Evolutionary conservation across 2,329 filamentous ascomycete genomes (phyloP).

Genomic region (Ophiostoma montium): DNA sequence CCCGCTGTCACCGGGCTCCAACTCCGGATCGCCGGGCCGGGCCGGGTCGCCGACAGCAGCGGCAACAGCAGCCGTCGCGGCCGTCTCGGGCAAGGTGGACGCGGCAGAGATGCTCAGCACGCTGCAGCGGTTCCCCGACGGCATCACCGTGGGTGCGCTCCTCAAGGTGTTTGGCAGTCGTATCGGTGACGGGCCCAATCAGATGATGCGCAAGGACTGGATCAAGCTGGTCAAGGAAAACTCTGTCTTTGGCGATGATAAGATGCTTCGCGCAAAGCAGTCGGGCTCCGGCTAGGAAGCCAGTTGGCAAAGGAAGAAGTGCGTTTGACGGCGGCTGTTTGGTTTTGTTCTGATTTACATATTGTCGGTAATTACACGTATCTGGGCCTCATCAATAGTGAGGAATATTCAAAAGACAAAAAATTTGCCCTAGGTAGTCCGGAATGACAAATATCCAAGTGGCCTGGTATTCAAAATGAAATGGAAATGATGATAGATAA

Average conservation of each 20-base stretch:
- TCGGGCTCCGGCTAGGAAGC: not conserved
- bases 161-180: slow-evolving; percentile 40
- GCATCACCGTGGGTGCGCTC: slow-evolving; percentile 40
- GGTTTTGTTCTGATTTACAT: no score
- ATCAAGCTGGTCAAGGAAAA: slow-evolving; percentile 44
- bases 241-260: slow-evolving; percentile 41
- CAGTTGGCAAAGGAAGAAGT: not conserved
- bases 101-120: slow-evolving; percentile 39
- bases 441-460: no score
- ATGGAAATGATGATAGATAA: no score
- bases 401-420: no score
- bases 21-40: slow-evolving; percentile 13
- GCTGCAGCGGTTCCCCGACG: slow-evolving; percentile 33
- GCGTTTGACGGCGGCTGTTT: no score
- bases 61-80: not conserved
- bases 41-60: slow-evolving; percentile 17
- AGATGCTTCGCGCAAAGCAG: slow-evolving; percentile 28
- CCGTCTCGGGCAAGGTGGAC: slow-evolving; percentile 24
- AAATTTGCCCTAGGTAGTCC: no score
- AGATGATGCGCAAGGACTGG: slow-evolving; percentile 41
- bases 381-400: no score
- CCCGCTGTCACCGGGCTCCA: slow-evolving; percentile 6
- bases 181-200: slow-evolving; percentile 35
- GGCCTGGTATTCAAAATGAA: no score
- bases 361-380: no score